Conservation (phyloP, 2,329 filamentous ascomycete species). For the Talaromyces verruculosus region DNA sequence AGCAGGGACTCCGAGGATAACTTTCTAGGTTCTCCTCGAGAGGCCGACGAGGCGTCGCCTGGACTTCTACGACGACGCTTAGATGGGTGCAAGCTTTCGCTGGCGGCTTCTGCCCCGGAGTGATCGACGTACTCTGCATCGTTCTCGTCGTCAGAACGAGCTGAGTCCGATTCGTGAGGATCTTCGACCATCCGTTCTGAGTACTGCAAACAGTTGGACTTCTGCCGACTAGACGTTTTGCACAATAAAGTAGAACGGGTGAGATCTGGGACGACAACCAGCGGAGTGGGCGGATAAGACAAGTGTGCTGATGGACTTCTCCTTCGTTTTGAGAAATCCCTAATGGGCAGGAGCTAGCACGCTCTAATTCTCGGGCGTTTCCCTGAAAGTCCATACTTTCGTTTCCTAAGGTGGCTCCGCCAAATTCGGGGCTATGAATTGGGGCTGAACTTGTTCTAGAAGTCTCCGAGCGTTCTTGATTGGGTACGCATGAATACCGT, state of each 20-base stretch:
- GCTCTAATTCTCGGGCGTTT: not conserved
- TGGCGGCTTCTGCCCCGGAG: not conserved
- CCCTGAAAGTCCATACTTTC: not conserved
- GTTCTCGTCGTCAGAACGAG: conserved; percentile 2
- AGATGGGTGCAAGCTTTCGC: not conserved
- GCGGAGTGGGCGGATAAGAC: not conserved
- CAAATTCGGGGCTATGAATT: not conserved
- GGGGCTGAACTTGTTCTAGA: too few relatives aligned
- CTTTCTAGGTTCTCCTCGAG: not conserved
- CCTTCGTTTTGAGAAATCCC: not conserved
- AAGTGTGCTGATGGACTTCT: not conserved
- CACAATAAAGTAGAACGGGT: not conserved
- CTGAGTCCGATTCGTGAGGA: not conserved
- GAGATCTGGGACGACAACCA: not conserved
- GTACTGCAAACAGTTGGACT: not conserved
- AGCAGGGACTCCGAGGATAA: not conserved
- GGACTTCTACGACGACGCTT: not conserved
- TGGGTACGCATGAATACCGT: too few relatives aligned
- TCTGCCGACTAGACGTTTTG: not conserved
- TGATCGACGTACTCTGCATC: not conserved
- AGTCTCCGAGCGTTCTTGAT: too few relatives aligned
- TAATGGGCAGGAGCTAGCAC: not conserved
- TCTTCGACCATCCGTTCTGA: not conserved
- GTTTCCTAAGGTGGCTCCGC: not conserved
- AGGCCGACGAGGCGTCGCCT: not conserved